Base-by-base conservation (phyloP, 2,329 filamentous ascomycete species). In the Trichoderma breve region DNA sequence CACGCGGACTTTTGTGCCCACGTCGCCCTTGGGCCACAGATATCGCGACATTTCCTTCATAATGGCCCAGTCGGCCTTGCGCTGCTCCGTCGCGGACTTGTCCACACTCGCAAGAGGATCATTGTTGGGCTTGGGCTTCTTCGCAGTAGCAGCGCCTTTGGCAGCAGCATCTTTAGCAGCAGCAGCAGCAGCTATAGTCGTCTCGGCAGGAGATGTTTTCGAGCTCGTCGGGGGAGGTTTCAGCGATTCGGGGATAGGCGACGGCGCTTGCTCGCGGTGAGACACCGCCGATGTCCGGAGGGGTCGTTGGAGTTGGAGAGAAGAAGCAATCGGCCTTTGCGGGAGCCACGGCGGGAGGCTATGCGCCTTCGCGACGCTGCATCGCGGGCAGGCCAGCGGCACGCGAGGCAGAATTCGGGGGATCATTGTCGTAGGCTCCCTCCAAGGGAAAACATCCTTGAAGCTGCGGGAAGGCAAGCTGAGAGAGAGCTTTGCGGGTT, bases 11-110 rank as follows among this genome's bases (percentile, higher is more conserved):
- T 97, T 93, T 4, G 94, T 97, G 57, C 80, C 79, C 62, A 81
- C 74, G 70, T 91, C 91, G 81, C 95, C 90, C 84, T 96, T 97
- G 26, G 96, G 96, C 96, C 96, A 99, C 26, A 99, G 85, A 81
- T 99, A 99, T 74, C 91, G 91, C 73, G 92, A 91, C 95, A 99
- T 98, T 81, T 99, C 95, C 83, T 93, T 97, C 86, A 99, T 96
- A 76, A 99, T 99, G 62, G 95, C 95, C 95, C 95, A 98, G 79
- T 99, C 96, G 9, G 95, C 95, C 83, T 95, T 97, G 77, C 96
- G 90, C 86, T 99, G 97, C 83, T 98, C 93, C 77, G 95, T 90
- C 24, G 90, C 91, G 65, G 89, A 90, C 76, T 83, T 83, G 24
- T 83, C 81, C 34, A 76, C 75, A 11, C 72, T 58, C 34, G 78